Base-by-base conservation (phyloP, 2,329 filamentous ascomycete species). In the Beauveria varroae region DNA sequence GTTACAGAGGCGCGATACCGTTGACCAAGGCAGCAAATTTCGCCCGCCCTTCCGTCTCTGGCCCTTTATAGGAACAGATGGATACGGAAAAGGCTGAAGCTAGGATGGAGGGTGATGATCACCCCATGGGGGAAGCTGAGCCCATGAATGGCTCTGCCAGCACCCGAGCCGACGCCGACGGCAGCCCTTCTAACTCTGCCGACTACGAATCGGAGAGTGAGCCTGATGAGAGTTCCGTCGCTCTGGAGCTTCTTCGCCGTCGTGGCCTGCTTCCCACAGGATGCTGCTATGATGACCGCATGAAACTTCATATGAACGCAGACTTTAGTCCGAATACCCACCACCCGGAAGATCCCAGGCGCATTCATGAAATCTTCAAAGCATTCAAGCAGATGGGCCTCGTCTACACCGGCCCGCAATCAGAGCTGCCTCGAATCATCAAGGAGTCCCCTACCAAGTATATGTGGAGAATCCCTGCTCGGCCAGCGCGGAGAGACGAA, bases 241-340 rank as follows among this genome's bases (percentile, higher is more conserved):
- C 73, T 7, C 67, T 72, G 2, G 74, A 73, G 3, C 72, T 75
- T 57, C 67, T 79, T 56, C 72, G 71, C 16, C 75, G 75, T 61
- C 78, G 75, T 43, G 79, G 79, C 2, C 74, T 84, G 28, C 78
- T 90, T 1, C 84, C 88, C 0, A 93, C 89, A 0, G 90, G 90
- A 3, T 86, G 89, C 64, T 93, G 90, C 66, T 99, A 98, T 71
- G 95, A 99, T 76, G 87, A 91, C 62, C 86, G 93, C 37, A 99
- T 99, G 95, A 91, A 95, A 63, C 89, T 96, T 63, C 95, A 99
- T 72, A 90, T 92, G 60, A 96, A 97, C 71, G 86, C 90, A 18
- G 87, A 91, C 71, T 88, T 86, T 69, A 85, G 83, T 20, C 81
- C 82, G 1, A 83, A 86, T 53, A 88, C 93, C 24, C 88, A 96